Base-by-base conservation (phyloP, 345 rosid species). In the Melastoma malabathricum region DNA sequence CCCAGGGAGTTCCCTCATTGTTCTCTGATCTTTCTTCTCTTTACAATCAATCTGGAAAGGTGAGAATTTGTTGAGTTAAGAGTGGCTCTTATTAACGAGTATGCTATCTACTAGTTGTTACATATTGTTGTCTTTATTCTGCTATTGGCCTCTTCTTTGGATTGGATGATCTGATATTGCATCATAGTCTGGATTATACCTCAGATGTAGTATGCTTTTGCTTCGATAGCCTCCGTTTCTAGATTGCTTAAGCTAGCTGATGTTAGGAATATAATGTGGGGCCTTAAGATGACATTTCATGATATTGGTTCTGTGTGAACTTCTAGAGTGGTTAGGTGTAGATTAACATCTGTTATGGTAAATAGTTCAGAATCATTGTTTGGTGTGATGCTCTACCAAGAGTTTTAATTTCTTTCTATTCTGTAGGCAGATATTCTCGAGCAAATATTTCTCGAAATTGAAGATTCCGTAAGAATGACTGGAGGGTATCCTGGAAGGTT, bases 11-110 rank as follows among this genome's bases (percentile, higher is more conserved):
- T 65, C 97, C 99, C 66, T 93, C 99, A 38, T 69, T 88, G 56
- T 93, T 93, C 66, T 88, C 97, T 15, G 96, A 88, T 62, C 97
- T 93, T 68, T 93, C 97, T 54, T 77, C 99, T 50, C 67, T 93
- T 52, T 93, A 93, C 55, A 75, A 75, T 64, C 92, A 83, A 60
- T 75, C 75, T 62, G 73, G 76, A 66, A 93, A 93, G 95, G 97
- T 88, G 55, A 69, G 71, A 68, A 6, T 31, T 2, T 31, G 38
- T 31, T 31, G 38, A 31, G 38, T 31, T 31, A 31, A 31, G 38
- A 31, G 38, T 31, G 38, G 38, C 10, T 9, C 38, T 6, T 31
- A 31, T 31, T 31, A 31, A 31, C 3, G 5, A 31, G 38, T 31
- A 31, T 31, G 38, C 7, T 31, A 31, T 31, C 38, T 31, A 31